Evolutionary conservation across 2,329 filamentous ascomycete genomes (phyloP).

Genomic region (Microdochium bolleyi): DNA sequence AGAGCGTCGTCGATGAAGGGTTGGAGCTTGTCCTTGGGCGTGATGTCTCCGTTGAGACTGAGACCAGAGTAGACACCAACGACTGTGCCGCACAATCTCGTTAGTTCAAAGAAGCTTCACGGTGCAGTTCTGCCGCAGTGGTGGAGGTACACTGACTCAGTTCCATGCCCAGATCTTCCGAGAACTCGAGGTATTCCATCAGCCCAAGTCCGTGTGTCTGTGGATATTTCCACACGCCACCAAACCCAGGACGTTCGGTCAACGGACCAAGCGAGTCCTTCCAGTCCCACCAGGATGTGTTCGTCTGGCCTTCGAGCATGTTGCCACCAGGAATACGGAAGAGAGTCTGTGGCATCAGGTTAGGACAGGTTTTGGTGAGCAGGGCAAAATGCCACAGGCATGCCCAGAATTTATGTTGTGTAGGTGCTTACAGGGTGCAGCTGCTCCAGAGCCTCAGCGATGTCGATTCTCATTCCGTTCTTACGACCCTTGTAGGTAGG

Average conservation of each 20-base stretch:
- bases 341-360: slow-evolving; percentile 29
- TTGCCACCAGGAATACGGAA: slow-evolving; percentile 60
- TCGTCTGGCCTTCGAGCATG: slow-evolving; percentile 43
- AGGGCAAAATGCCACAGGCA: background rate
- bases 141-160: slow-evolving; percentile 24
- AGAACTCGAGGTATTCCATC: slow-evolving; percentile 54
- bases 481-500: slow-evolving; percentile 48
- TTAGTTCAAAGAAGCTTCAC: background rate
- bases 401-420: too few species aligned
- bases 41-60: slow-evolving; percentile 42
- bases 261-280: slow-evolving; percentile 46
- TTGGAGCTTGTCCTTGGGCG: slow-evolving; percentile 41
- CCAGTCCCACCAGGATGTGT: slow-evolving; percentile 40
- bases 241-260: slow-evolving; percentile 44
- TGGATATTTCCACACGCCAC: slow-evolving; percentile 50
- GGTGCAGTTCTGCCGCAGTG: background rate
- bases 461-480: slow-evolving; percentile 50
- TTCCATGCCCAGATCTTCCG: slow-evolving; percentile 51
- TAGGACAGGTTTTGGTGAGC: background rate
- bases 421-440: slow-evolving; percentile 41
- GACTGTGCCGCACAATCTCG: slow-evolving; percentile 20
- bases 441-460: slow-evolving; percentile 42
- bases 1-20: slow-evolving; percentile 52
- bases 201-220: slow-evolving; percentile 56
- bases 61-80: slow-evolving; percentile 52